A percentile compares a stretch with the other conserved stretches of the same genome.
These are phyloP conservation scores for Ciborinia camelliae DNA, from an alignment of 2,329 filamentous ascomycete species.

Conservation along the genomic window DNA sequence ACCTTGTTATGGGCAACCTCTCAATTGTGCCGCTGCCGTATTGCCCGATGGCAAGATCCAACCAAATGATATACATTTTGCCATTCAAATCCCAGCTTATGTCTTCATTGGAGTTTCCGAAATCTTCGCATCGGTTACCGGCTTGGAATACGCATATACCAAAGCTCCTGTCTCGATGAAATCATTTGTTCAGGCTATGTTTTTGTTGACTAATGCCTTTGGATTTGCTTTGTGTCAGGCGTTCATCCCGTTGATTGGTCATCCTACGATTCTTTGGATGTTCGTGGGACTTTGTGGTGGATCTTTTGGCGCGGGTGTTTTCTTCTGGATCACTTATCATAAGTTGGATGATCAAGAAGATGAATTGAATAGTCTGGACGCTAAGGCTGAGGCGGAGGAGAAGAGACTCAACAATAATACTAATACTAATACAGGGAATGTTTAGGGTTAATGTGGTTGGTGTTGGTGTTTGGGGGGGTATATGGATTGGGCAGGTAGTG, in stretches of 20 bases:
- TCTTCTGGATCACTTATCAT: conserved; percentile 29
- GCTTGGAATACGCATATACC: conserved; percentile 73
- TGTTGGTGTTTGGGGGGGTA: not conserved
- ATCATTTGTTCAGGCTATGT: conserved; percentile 65
- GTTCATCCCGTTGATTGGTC: conserved; percentile 42
- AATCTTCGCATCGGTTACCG: conserved; percentile 56
- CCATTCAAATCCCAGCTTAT: conserved; percentile 47
- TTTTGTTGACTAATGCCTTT: conserved; percentile 62
- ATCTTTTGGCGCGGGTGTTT: conserved; percentile 20
- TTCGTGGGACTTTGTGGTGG: conserved; percentile 31
- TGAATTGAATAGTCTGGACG: conserved; percentile 29
- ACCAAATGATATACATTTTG: conserved; percentile 32
- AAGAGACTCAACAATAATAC: conserved; percentile 15
- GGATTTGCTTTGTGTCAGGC: conserved; percentile 50
- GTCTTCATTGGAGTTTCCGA: conserved; percentile 54
- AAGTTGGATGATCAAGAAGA: conserved; percentile 28
- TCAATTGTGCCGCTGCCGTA: conserved; percentile 30
- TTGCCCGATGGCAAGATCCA: conserved; percentile 1
- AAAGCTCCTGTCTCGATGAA: conserved; percentile 79
- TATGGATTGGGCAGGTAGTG: not conserved
- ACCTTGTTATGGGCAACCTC: conserved; percentile 50
- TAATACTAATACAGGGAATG: not conserved
- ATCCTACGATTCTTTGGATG: conserved; percentile 44
- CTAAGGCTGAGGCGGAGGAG: conserved; percentile 25
- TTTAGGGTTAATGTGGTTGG: not conserved